Evolutionary conservation across 2,329 filamentous ascomycete genomes (phyloP).

Genomic region (Aspergillus felis): DNA sequence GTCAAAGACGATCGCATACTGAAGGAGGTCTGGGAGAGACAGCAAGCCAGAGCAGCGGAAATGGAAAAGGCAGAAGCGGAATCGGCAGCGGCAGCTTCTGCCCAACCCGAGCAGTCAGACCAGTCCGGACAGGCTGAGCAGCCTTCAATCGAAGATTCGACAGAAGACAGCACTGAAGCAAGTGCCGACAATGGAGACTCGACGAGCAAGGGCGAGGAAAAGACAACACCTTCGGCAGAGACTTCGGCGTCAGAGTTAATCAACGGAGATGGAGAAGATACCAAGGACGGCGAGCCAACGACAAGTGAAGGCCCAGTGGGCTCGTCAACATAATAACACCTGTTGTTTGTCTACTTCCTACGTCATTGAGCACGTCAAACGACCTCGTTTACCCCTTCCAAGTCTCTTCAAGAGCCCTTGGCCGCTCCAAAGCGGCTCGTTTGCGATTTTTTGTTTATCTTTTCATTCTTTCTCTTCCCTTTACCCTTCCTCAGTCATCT

Average conservation of each 20-base stretch:
- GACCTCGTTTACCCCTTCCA: not conserved
- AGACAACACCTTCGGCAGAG: slow-evolving; percentile 9
- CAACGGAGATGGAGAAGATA: not conserved
- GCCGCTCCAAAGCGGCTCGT: not conserved
- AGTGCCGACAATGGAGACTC: slow-evolving; percentile 4
- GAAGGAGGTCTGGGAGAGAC: slow-evolving; percentile 63
- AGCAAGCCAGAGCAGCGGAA: slow-evolving; percentile 50
- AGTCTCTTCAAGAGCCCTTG: not conserved
- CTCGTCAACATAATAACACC: not conserved
- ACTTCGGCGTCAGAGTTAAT: not conserved
- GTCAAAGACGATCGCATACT: slow-evolving; percentile 83
- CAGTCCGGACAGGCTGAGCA: slow-evolving; percentile 7
- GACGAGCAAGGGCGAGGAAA: slow-evolving; percentile 1
- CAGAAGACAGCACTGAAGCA: slow-evolving; percentile 6
- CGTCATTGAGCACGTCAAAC: not conserved
- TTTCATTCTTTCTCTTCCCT: not conserved
- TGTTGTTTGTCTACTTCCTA: not conserved
- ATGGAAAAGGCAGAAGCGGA: slow-evolving; percentile 37
- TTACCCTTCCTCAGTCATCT: not conserved
- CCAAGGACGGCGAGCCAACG: not conserved
- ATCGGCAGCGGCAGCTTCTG: slow-evolving; percentile 23
- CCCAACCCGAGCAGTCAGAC: slow-evolving; percentile 16
- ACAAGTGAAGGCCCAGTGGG: not conserved
- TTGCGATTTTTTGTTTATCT: not conserved
- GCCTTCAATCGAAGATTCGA: slow-evolving; percentile 3